Percentiles rank a stretch among this genome's conserved stretches.
Evolutionary conservation across 2,329 filamentous ascomycete genomes (phyloP).

Genomic region (Fusarium mexicanum): DNA sequence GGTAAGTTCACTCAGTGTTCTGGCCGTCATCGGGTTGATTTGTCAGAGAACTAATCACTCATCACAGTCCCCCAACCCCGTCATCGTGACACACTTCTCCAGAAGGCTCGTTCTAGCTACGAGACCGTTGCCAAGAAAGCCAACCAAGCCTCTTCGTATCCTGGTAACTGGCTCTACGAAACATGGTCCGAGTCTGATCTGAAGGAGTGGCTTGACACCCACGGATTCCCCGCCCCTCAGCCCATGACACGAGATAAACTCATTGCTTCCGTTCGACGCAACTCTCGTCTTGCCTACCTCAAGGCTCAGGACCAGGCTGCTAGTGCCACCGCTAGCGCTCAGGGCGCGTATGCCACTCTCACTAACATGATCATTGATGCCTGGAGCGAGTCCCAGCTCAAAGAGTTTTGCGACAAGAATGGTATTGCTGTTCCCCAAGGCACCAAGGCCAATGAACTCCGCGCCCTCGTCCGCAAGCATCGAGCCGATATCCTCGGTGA

Average conservation of each 20-base stretch:
- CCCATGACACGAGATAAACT: conserved; percentile 86
- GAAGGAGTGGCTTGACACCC: conserved; percentile 91
- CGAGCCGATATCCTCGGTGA: conserved; percentile 77
- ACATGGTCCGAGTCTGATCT: conserved; percentile 93
- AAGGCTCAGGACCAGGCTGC: conserved; percentile 70
- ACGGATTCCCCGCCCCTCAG: conserved; percentile 87
- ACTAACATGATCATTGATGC: conserved; percentile 87
- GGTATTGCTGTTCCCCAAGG: conserved; percentile 88
- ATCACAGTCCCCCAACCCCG: conserved; percentile 79
- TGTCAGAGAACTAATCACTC: not conserved
- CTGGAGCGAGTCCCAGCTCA: conserved; percentile 89
- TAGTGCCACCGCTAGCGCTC: conserved; percentile 71
- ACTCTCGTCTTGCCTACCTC: conserved; percentile 81
- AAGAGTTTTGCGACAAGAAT: conserved; percentile 93
- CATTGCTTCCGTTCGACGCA: conserved; percentile 88
- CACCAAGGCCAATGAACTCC: conserved; percentile 87
- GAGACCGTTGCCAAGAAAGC: conserved; percentile 77
- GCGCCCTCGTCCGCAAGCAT: conserved; percentile 90
- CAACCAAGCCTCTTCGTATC: conserved; percentile 84
- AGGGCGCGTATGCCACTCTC: conserved; percentile 76
- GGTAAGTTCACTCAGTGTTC: conserved; percentile 50
- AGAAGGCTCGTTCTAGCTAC: conserved; percentile 82
- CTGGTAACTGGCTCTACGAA: conserved; percentile 93
- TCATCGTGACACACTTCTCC: conserved; percentile 82
- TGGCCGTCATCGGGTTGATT: no score